Evolutionary conservation across 1,139 yeast species (phyloP).

Genomic region (Pichia inconspicua): DNA sequence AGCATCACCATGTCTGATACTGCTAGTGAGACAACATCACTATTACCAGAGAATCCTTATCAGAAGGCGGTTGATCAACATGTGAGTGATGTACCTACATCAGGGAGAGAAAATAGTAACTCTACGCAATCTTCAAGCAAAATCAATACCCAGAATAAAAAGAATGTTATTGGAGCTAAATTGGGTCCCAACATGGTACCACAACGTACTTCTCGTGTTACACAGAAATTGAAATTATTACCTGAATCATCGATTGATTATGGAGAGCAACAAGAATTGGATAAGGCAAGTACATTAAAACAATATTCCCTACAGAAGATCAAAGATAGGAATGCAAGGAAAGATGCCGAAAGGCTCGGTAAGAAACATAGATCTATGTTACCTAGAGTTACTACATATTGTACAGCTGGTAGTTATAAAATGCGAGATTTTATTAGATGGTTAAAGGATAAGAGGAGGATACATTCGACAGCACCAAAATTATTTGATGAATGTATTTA

Average conservation of each 20-base stretch:
- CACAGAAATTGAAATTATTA: slow-evolving; percentile 75
- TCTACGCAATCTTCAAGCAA: neutral
- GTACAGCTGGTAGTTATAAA: slow-evolving; percentile 87
- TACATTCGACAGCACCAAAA: slow-evolving; percentile 74
- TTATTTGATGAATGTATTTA: slow-evolving; percentile 89
- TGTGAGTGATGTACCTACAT: neutral
- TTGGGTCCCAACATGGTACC: slow-evolving; percentile 48
- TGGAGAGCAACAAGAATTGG: slow-evolving; percentile 39
- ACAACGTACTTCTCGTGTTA: slow-evolving; percentile 80
- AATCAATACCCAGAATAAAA: neutral
- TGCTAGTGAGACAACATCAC: slow-evolving; percentile 26
- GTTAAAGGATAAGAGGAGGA: slow-evolving; percentile 69
- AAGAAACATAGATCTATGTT: slow-evolving; percentile 77
- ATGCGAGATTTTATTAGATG: slow-evolving; percentile 83
- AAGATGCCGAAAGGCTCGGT: slow-evolving; percentile 89
- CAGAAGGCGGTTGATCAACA: slow-evolving; percentile 3
- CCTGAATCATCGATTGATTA: slow-evolving; percentile 55
- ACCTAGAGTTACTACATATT: slow-evolving; percentile 91
- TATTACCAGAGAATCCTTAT: slow-evolving; percentile 33
- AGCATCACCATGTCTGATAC: slow-evolving; percentile 1
- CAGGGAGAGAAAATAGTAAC: neutral
- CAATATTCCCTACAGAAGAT: slow-evolving; percentile 53
- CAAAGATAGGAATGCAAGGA: slow-evolving; percentile 85
- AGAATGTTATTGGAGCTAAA: slow-evolving; percentile 7
- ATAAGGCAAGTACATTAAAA: slow-evolving; percentile 20